Evolutionary conservation across 306 rosid genomes (phyloP).

Genomic region (Pyrus pyrifolia): DNA sequence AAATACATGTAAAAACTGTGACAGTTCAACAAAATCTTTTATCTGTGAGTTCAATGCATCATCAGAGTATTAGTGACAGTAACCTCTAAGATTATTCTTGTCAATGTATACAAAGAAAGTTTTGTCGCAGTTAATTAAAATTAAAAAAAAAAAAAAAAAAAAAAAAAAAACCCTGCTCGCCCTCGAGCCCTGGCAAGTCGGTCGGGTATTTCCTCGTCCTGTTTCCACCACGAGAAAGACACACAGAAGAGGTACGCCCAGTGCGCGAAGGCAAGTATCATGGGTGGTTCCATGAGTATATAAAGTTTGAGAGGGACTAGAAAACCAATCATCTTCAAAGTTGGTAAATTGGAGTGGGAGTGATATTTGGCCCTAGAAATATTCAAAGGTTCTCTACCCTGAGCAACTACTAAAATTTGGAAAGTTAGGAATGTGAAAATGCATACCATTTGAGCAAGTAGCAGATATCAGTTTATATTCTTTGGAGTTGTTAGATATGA

Average conservation of each 20-base stretch:
- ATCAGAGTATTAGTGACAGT: not conserved
- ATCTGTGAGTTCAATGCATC: slow-evolving; percentile 11
- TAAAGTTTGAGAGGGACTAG: not conserved
- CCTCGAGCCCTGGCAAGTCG: no score
- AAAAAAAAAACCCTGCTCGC: no score
- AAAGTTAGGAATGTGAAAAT: not conserved
- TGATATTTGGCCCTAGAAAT: not conserved
- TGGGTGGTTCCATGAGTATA: not conserved
- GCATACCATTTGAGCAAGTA: not conserved
- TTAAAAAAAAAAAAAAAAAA: not conserved
- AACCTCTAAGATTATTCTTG: not conserved
- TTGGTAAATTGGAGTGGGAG: not conserved
- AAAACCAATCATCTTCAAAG: not conserved
- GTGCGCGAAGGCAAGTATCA: not conserved
- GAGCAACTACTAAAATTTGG: no score
- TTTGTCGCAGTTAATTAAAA: not conserved
- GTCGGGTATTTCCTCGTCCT: no score
- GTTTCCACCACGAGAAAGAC: no score
- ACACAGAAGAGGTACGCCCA: no score
- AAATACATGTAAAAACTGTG: slow-evolving; percentile 10
- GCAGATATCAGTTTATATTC: not conserved
- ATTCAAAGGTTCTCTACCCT: not conserved
- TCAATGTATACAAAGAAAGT: not conserved
- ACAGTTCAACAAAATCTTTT: slow-evolving; percentile 7
- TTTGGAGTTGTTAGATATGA: not conserved